These are phyloP conservation scores for Suillus paluster DNA, from an alignment of 768 basidiomycete species.

Conservation along the genomic window DNA sequence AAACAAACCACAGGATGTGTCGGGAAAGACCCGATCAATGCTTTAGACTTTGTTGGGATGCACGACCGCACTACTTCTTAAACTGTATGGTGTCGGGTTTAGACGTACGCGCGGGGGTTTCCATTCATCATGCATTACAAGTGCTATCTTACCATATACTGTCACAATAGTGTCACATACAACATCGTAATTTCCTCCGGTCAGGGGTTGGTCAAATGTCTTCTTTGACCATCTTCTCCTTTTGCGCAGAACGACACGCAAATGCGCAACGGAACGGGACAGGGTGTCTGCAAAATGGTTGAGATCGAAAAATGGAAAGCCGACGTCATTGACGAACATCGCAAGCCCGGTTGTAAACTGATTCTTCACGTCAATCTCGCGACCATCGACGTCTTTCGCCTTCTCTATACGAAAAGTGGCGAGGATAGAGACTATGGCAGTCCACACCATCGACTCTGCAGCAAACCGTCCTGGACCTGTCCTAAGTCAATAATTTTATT, in stretches of 20 bases:
- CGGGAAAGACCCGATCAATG: too few species aligned
- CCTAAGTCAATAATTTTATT: neutral
- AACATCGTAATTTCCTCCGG: neutral
- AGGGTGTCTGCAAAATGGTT: neutral
- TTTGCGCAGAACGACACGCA: neutral
- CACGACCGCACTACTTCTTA: neutral
- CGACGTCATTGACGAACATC: neutral
- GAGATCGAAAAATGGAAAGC: neutral
- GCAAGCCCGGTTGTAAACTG: neutral
- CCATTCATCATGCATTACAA: neutral
- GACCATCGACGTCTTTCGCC: neutral
- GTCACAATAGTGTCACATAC: neutral
- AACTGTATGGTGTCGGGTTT: neutral
- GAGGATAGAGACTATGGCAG: conserved; percentile 20
- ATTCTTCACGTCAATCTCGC: neutral
- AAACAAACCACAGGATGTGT: neutral
- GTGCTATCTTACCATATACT: neutral
- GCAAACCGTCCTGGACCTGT: conserved; percentile 14
- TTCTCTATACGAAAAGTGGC: conserved; percentile 21
- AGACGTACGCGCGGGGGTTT: neutral
- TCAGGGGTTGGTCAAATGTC: neutral
- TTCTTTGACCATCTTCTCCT: neutral
- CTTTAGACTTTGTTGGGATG: neutral
- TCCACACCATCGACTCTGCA: conserved; percentile 9
- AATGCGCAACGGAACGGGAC: neutral